phyloP scores from a whole-genome alignment of 345 rosid genomes.

The Trapa bicornis region DNA sequence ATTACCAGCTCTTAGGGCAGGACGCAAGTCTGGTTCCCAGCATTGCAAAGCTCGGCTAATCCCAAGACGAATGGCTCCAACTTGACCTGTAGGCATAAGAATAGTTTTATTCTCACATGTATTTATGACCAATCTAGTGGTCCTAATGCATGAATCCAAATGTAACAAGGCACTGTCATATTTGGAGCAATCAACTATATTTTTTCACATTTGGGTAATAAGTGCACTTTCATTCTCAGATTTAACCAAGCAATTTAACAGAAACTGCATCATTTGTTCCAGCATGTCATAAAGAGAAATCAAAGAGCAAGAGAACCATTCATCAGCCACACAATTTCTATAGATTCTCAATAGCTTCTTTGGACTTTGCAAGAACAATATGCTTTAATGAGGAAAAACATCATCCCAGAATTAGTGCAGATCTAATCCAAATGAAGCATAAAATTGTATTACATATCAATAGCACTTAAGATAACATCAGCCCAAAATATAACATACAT shows the following conservation, averaged over 20 bases:
- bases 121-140: neutral
- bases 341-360: neutral
- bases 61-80: constrained; percentile 83
- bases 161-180: neutral
- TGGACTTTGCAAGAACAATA: neutral
- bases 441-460: neutral
- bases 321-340: neutral
- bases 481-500: neutral
- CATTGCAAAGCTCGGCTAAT: constrained; percentile 86
- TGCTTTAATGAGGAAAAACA: neutral
- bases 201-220: neutral
- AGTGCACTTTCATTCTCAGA: neutral
- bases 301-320: neutral
- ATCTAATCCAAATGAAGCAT: neutral
- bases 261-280: neutral
- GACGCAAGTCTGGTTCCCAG: constrained; percentile 88
- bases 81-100: constrained; percentile 58
- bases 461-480: neutral
- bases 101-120: neutral
- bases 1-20: constrained; percentile 69
- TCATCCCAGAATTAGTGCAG: neutral
- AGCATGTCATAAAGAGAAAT: neutral
- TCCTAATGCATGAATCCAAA: neutral
- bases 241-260: neutral
- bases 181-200: neutral